Conservation (phyloP, 2,329 filamentous ascomycete species). For the Neonectria faginata region DNA sequence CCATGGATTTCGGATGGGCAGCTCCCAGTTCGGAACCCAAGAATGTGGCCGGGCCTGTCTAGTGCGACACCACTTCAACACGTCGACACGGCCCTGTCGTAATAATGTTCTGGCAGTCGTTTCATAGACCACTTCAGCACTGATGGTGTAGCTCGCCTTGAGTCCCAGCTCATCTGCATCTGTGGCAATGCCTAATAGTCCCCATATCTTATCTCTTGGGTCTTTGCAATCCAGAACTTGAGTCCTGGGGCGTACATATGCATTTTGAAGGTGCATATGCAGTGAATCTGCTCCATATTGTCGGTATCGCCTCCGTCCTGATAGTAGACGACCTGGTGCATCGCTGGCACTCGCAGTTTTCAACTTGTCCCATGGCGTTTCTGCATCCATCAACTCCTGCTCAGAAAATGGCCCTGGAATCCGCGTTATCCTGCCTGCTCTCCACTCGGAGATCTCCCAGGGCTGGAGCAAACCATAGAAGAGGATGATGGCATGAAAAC, state of each 20-base stretch:
- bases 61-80: slow-evolving; percentile 23
- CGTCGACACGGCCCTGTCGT: slow-evolving; percentile 7
- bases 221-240: slow-evolving; percentile 9
- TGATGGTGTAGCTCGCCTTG: slow-evolving; percentile 4
- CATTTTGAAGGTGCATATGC: slow-evolving; percentile 11
- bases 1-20: slow-evolving; percentile 14
- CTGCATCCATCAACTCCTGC: slow-evolving; percentile 10
- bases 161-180: slow-evolving; percentile 18
- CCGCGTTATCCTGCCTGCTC: slow-evolving; percentile 9
- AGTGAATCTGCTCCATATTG: slow-evolving; percentile 7
- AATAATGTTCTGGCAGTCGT: slow-evolving; percentile 14
- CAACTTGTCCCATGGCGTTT: not conserved
- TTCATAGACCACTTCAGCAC: slow-evolving; percentile 5
- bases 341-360: slow-evolving; percentile 7
- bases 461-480: slow-evolving; percentile 16
- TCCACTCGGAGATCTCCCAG: slow-evolving; percentile 19
- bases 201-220: slow-evolving; percentile 28
- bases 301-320: slow-evolving; percentile 9
- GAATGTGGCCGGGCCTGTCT: not conserved
- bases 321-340: slow-evolving; percentile 8
- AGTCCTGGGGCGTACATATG: slow-evolving; percentile 8
- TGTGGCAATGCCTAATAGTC: slow-evolving; percentile 10
- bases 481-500: slow-evolving; percentile 14
- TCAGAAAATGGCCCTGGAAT: slow-evolving; percentile 25
- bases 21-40: slow-evolving; percentile 22